These are phyloP conservation scores for Tilletiaria anomala DNA, from an alignment of 1,284 basidiomycete species.

Conservation along the genomic window DNA sequence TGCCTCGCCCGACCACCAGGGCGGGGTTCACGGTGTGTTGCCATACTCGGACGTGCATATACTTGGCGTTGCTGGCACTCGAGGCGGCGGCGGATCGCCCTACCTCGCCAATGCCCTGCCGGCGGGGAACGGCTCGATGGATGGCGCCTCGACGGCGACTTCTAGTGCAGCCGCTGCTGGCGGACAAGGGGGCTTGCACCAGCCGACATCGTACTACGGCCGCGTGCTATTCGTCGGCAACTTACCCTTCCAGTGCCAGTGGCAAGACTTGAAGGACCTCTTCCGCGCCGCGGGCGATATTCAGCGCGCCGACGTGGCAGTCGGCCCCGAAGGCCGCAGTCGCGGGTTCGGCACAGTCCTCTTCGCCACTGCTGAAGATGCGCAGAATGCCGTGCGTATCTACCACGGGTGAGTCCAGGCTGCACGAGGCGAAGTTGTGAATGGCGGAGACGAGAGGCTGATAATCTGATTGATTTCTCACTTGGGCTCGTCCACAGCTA, in stretches of 20 bases:
- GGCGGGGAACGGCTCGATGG: too few relatives aligned
- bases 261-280: conserved; percentile 38
- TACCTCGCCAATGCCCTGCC: too few relatives aligned
- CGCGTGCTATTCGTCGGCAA: conserved; percentile 37
- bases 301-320: conserved; percentile 78
- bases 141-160: too few relatives aligned
- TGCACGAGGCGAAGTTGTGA: background rate
- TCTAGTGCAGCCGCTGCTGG: background rate
- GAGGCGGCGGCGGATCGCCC: too few relatives aligned
- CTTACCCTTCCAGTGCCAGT: conserved; percentile 36
- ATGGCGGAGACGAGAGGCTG: background rate
- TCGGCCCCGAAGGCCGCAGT: conserved; percentile 79
- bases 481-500: conserved; percentile 45
- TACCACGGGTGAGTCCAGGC: conserved; percentile 24
- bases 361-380: conserved; percentile 78
- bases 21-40: too few relatives aligned
- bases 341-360: conserved; percentile 86
- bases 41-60: background rate
- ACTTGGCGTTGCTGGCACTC: too few relatives aligned
- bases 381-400: conserved; percentile 59
- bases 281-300: conserved; percentile 50
- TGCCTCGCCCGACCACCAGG: too few relatives aligned
- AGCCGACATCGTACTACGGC: conserved; percentile 19
- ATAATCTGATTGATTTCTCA: background rate
- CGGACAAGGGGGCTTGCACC: background rate